phyloP scores from a whole-genome alignment of 495 filamentous ascomycete genomes.

The Rostrohypoxylon terebratum region DNA sequence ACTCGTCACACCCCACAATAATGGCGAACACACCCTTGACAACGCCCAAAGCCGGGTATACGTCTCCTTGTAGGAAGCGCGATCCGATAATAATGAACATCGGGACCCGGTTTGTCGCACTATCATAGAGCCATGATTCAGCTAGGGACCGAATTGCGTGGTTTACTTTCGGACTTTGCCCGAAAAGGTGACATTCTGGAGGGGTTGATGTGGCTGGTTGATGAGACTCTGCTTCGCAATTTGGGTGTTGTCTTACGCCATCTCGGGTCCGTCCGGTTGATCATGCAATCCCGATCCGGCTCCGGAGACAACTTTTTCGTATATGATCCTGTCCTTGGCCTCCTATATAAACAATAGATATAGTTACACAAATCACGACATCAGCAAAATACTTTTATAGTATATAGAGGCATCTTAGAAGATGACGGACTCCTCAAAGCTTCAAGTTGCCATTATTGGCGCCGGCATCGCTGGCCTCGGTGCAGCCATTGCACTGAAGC shows the following conservation, averaged over 20 bases:
- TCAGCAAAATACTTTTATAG: background rate
- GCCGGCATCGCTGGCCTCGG: slow-evolving; percentile 63
- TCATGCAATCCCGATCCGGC: slow-evolving; percentile 27
- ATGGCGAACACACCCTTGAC: slow-evolving; percentile 36
- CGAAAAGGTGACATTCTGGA: slow-evolving; percentile 16
- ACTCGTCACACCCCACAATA: slow-evolving; percentile 27
- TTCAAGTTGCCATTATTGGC: slow-evolving; percentile 60
- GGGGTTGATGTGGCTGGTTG: slow-evolving; percentile 22
- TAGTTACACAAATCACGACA: background rate
- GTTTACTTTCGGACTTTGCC: slow-evolving; percentile 9
- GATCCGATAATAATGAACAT: slow-evolving; percentile 3
- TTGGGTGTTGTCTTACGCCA: slow-evolving; percentile 28
- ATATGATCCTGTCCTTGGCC: slow-evolving; percentile 2
- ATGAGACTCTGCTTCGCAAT: slow-evolving; percentile 33
- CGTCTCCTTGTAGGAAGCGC: slow-evolving; percentile 21
- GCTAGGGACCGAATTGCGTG: slow-evolving; percentile 14
- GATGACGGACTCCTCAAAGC: slow-evolving; percentile 26
- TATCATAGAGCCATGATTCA: background rate
- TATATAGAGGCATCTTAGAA: background rate
- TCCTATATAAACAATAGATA: background rate
- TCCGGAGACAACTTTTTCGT: slow-evolving; percentile 15
- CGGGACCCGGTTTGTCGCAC: background rate
- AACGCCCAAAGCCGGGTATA: slow-evolving; percentile 5
- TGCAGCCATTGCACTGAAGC: slow-evolving; percentile 56
- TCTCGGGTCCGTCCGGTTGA: slow-evolving; percentile 33